Evolutionary conservation across 108 stramenopile species (phyloP).

Genomic region (Skeletonema potamos): DNA sequence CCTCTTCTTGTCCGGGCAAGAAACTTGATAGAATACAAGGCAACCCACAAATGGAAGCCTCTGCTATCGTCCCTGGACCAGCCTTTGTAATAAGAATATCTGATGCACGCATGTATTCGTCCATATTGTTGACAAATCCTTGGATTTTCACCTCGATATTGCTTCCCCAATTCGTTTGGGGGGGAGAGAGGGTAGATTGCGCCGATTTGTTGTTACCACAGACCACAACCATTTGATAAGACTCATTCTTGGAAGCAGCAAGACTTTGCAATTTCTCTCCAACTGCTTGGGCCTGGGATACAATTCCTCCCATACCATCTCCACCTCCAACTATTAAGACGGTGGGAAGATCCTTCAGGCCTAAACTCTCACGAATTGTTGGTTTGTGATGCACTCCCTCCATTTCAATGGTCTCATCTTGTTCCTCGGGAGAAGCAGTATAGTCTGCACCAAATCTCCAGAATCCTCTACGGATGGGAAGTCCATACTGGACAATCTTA

Average conservation of each 20-base stretch:
- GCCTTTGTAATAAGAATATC: slow-evolving; percentile 89
- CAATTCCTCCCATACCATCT: slow-evolving; percentile 94
- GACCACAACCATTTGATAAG: slow-evolving; percentile 91
- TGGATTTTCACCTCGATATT: slow-evolving; percentile 59
- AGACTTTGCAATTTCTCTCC: slow-evolving; percentile 55
- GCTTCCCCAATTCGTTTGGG: slow-evolving; percentile 44
- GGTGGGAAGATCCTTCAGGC: slow-evolving; percentile 71
- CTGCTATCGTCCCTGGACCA: slow-evolving; percentile 96
- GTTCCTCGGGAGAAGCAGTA: slow-evolving; percentile 6
- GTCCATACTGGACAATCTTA: slow-evolving; percentile 86
- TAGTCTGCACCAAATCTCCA: slow-evolving; percentile 65
- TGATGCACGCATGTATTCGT: slow-evolving; percentile 93
- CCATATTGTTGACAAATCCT: slow-evolving; percentile 96
- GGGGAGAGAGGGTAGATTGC: slow-evolving; percentile 41
- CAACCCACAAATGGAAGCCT: slow-evolving; percentile 92
- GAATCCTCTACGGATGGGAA: slow-evolving; percentile 95
- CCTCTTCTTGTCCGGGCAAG: slow-evolving; percentile 96
- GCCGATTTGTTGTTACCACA: slow-evolving; percentile 92
- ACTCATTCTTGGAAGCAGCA: slow-evolving; percentile 17
- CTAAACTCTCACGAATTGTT: slow-evolving; percentile 58
- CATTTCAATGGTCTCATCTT: slow-evolving; percentile 34
- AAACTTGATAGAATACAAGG: slow-evolving; percentile 91
- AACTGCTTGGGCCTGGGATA: slow-evolving; percentile 72
- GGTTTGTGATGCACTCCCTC: slow-evolving; percentile 42
- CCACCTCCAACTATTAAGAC: slow-evolving; percentile 94